Evolutionary conservation across 1,139 yeast genomes (phyloP), one percentile per base, ranked within the genome.

Genomic region (Hyphopichia fennica): DNA sequence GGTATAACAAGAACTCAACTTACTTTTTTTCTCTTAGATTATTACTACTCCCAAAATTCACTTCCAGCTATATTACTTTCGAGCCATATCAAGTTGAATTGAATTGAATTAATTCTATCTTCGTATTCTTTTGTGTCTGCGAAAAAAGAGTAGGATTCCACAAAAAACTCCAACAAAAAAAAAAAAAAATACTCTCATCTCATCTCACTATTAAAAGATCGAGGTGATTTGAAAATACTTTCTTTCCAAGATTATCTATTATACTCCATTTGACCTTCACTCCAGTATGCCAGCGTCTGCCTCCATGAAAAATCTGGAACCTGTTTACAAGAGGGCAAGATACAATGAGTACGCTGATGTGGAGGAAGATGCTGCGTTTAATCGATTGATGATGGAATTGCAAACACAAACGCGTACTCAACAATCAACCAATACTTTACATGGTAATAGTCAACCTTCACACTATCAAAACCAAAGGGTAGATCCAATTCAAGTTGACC

Each of bases 361-460:
- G n/a, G 34, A 31, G n/a, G 34, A 31, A 31, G 34, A 31, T 31
- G 34, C 34, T 16, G 34, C 15, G 17, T 31, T 31, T 16, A 31
- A 31, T 18, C 20, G 22, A 18, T 31, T 31, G 4, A 31, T 31
- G 34, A 31, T 31, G 34, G 34, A 31, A 17, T 15, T 31, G 13
- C 22, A 31, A 31, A 5, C 8, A 6, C 34, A 31, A 31, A 31
- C 20, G 22, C 34, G 22, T 31, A 4, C 17, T 8, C 22, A 4
- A 31, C 34, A 31, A 31, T 13, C 34, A 13, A 13, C 34, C 13
- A n/a, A 29, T 14, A n/a, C 5, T 10, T 25, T 25, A 20, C 23
- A 20, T 6, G 23, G 5, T 9, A 20, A 20, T 20, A 6, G 9
- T 20, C 23, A 25, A 25, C n/a, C 11, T 25, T 9, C 23, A 22